A percentile compares a stretch with the other conserved stretches of the same genome.
Conservation (phyloP, 2,329 filamentous ascomycete genomes). For the Hymenoscyphus fructigenus region DNA sequence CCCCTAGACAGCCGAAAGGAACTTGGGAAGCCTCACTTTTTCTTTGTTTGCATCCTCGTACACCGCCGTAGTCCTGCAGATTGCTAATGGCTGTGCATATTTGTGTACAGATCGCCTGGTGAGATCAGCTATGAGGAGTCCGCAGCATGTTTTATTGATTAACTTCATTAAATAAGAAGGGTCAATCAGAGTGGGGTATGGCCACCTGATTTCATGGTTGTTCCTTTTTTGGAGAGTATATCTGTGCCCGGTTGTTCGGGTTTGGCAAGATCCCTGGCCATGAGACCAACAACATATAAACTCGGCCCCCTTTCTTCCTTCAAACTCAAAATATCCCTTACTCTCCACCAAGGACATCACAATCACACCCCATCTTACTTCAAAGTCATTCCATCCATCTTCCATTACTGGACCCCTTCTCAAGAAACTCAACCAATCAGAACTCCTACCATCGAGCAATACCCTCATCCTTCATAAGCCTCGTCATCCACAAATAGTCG, state of each 20-base stretch:
- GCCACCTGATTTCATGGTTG: neutral
- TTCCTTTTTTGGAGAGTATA: neutral
- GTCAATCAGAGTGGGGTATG: conserved; percentile 11
- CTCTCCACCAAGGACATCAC: neutral
- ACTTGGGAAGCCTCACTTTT: conserved; percentile 15
- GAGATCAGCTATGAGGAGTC: conserved; percentile 7
- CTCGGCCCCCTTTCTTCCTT: neutral
- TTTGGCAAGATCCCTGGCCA: neutral
- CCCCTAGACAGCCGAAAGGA: conserved; percentile 8
- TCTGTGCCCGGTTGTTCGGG: conserved; percentile 6
- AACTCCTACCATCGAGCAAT: neutral
- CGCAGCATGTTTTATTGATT: conserved; percentile 11
- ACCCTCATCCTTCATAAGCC: neutral
- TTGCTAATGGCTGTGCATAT: conserved; percentile 13
- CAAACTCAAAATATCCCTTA: neutral
- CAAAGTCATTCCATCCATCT: neutral
- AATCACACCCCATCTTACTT: neutral
- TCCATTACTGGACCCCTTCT: neutral
- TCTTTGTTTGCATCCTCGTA: conserved; percentile 13
- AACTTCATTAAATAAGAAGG: conserved; percentile 7
- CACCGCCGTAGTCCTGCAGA: conserved; percentile 17
- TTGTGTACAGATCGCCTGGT: conserved; percentile 9
- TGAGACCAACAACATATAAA: conserved; percentile 3
- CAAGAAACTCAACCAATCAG: conserved; percentile 8
- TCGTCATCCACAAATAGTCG: neutral